A percentile compares a stretch with the other conserved stretches of the same genome.
phyloP scores from a whole-genome alignment of 176 grass and related monocot species.

The Oryza glumipatula region DNA sequence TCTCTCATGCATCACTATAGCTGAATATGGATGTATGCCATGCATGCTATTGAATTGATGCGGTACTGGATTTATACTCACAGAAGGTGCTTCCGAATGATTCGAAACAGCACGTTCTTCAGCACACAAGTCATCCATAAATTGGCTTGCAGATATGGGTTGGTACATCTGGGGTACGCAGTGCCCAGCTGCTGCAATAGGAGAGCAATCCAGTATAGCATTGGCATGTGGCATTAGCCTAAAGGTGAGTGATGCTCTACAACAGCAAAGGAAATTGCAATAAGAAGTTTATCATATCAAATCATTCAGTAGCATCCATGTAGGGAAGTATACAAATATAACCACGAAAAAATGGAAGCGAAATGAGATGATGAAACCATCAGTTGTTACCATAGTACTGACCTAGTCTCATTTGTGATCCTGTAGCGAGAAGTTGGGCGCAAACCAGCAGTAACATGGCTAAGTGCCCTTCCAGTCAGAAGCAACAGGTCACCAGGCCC shows the following conservation, averaged over 20 bases:
- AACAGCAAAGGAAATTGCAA: constrained; percentile 5
- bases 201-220: constrained; percentile 76
- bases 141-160: constrained; percentile 67
- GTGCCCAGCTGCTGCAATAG: constrained; percentile 70
- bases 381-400: constrained; percentile 11
- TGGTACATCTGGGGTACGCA: constrained; percentile 63
- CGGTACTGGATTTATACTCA: constrained; percentile 50
- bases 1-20: constrained; percentile 10
- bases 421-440: constrained; percentile 58
- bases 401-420: constrained; percentile 44
- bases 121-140: constrained; percentile 64
- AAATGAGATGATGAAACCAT: constrained; percentile 34
- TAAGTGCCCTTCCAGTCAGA: constrained; percentile 73
- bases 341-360: neutral
- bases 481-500: constrained; percentile 58
- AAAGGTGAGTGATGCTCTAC: constrained; percentile 81
- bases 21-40: constrained; percentile 5
- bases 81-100: constrained; percentile 56
- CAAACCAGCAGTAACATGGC: constrained; percentile 75
- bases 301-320: neutral
- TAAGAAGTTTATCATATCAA: neutral
- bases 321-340: neutral
- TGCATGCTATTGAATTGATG: constrained; percentile 15
- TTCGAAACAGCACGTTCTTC: constrained; percentile 58
- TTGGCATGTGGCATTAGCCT: constrained; percentile 70